phyloP scores from a whole-genome alignment of 768 basidiomycete genomes.

The Russula vinacea region DNA sequence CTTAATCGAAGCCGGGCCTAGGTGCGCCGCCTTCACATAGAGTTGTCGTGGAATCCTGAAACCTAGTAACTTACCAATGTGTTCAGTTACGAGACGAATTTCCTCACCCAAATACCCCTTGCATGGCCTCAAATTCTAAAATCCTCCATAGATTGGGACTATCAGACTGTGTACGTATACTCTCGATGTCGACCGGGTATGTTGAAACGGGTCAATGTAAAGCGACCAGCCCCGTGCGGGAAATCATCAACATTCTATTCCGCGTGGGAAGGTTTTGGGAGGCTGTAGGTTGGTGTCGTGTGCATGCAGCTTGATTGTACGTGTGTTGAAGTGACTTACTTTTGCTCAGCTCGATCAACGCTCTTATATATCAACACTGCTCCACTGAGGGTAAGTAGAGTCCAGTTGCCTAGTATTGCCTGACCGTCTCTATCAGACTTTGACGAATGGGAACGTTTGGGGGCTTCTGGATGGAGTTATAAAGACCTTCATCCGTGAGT shows the following conservation, averaged over 20 bases:
- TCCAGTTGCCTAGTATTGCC: neutral
- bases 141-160: slow-evolving; percentile 26
- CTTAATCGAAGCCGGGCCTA: slow-evolving; percentile 58
- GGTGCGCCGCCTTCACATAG: slow-evolving; percentile 39
- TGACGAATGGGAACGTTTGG: slow-evolving; percentile 31
- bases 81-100: slow-evolving; percentile 19
- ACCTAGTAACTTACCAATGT: neutral
- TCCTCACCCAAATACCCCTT: slow-evolving; percentile 23
- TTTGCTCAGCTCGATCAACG: slow-evolving; percentile 22
- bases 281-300: slow-evolving; percentile 14
- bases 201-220: neutral
- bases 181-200: neutral
- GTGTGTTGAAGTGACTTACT: neutral
- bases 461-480: slow-evolving; percentile 31
- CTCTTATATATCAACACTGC: slow-evolving; percentile 26
- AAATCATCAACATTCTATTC: slow-evolving; percentile 13
- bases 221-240: slow-evolving; percentile 21
- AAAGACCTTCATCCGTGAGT: slow-evolving; percentile 29
- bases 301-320: neutral
- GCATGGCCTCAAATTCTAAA: slow-evolving; percentile 26
- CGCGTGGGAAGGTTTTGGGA: slow-evolving; percentile 27
- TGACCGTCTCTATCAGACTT: slow-evolving; percentile 21
- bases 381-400: slow-evolving; percentile 19
- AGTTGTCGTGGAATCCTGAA: neutral
- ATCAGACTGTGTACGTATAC: slow-evolving; percentile 19